A percentile compares a stretch with the other conserved stretches of the same genome.
These are phyloP conservation scores for Hemerocallis citrina DNA, from an alignment of 106 monocot genomes.

Conservation along the genomic window DNA sequence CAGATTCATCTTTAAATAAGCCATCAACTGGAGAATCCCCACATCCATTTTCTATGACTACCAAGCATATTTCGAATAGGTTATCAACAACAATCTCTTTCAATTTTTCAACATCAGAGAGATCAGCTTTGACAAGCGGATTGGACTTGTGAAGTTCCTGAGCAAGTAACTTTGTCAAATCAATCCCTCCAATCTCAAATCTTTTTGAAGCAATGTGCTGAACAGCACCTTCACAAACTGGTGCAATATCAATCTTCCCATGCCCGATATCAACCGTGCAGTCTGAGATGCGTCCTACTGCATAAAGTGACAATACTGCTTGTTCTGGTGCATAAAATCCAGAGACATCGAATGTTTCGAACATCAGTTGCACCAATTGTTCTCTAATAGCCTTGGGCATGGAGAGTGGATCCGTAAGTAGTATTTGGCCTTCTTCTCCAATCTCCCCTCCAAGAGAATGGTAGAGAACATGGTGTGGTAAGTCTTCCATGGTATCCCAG, in stretches of 20 bases:
- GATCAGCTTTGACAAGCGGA: slow-evolving; percentile 38
- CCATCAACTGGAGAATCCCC: slow-evolving; percentile 37
- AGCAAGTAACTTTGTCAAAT: slow-evolving; percentile 65
- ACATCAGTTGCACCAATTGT: slow-evolving; percentile 92
- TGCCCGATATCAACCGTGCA: slow-evolving; percentile 99
- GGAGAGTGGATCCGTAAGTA: no score
- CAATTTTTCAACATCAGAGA: slow-evolving; percentile 61
- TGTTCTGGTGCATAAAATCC: slow-evolving; percentile 99
- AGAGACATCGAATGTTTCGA: slow-evolving; percentile 94
- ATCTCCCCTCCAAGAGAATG: no score
- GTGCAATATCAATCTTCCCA: slow-evolving; percentile 96
- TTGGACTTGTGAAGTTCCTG: slow-evolving; percentile 63
- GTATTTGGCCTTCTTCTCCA: no score
- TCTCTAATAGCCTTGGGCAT: slow-evolving; percentile 70
- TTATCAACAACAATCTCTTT: slow-evolving; percentile 72
- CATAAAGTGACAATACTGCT: slow-evolving; percentile 93
- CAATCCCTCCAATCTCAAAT: slow-evolving; percentile 77
- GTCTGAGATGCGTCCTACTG: slow-evolving; percentile 97
- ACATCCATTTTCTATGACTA: slow-evolving; percentile 77
- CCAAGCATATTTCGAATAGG: slow-evolving; percentile 62
- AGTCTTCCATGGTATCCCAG: no score
- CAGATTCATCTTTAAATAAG: slow-evolving; percentile 61
- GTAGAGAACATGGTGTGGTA: no score
- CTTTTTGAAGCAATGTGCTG: slow-evolving; percentile 89
- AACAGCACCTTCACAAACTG: slow-evolving; percentile 84